Evolutionary conservation across 1,284 basidiomycete species (phyloP).

Genomic region (Melampsora larici-populina): DNA sequence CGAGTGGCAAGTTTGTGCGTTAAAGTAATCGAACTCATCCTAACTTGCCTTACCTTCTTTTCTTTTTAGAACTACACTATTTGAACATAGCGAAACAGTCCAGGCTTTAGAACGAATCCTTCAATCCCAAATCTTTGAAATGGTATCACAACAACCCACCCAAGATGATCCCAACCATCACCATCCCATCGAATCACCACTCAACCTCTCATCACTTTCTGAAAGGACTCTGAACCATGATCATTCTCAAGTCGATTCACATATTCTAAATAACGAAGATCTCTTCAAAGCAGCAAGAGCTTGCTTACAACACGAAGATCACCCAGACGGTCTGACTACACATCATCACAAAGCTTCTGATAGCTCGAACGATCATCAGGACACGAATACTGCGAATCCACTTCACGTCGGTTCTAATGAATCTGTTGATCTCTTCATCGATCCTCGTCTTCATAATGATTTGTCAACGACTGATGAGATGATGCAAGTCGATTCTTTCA

Average conservation of each 20-base stretch:
- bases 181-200: not conserved
- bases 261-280: not conserved
- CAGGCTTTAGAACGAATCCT: not conserved
- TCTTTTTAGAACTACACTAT: not conserved
- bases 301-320: not conserved
- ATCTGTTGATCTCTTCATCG: not conserved
- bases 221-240: not conserved
- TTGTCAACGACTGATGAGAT: not conserved
- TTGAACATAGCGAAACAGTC: not conserved
- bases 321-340: not conserved
- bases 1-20: too few species aligned
- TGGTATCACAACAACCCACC: not conserved
- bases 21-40: too few species aligned
- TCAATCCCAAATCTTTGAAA: not conserved
- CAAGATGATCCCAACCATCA: too few species aligned
- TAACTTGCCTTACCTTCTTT: too few species aligned
- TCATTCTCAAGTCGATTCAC: not conserved
- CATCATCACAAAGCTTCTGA: not conserved
- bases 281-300: not conserved
- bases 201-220: not conserved
- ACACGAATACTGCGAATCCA: not conserved
- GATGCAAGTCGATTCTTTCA: not conserved
- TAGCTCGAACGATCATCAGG: not conserved
- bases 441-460: not conserved
- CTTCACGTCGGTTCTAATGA: not conserved